A percentile compares a stretch with the other conserved stretches of the same genome.
These are phyloP conservation scores for Cephalotrichum gorgonifer DNA, from an alignment of 2,329 filamentous ascomycete species.

Conservation along the genomic window DNA sequence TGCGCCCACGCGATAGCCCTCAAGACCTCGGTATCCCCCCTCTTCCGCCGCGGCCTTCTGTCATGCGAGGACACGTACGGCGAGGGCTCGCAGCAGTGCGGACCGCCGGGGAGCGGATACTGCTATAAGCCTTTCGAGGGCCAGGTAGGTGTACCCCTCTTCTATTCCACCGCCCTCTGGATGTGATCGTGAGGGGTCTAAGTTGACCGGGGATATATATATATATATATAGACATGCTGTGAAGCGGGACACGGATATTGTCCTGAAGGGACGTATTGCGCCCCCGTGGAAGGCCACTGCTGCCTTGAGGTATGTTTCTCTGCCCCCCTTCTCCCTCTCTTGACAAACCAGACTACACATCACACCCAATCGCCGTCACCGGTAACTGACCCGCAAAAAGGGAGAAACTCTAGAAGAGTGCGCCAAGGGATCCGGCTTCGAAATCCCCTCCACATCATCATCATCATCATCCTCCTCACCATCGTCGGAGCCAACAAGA, in stretches of 20 bases:
- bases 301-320: not conserved
- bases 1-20: not conserved
- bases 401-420: slow-evolving; percentile 1
- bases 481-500: not conserved
- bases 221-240: slow-evolving; percentile 3
- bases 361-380: not conserved
- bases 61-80: slow-evolving; percentile 4
- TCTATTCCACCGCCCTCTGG: not conserved
- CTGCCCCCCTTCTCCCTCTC: not conserved
- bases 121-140: slow-evolving; percentile 1
- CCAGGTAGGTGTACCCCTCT: not conserved
- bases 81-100: slow-evolving; percentile 1
- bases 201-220: not conserved
- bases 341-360: not conserved
- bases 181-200: not conserved
- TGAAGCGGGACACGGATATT: slow-evolving; percentile 1
- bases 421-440: not conserved
- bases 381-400: not conserved
- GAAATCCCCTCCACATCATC: not conserved
- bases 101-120: slow-evolving; percentile 1
- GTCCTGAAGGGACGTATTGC: not conserved
- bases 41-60: not conserved
- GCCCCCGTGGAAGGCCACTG: slow-evolving; percentile 3
- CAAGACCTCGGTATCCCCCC: not conserved
- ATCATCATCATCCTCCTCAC: not conserved